Evolutionary conservation across 768 basidiomycete genomes (phyloP).

Genomic region (Hygrocybe punicea): DNA sequence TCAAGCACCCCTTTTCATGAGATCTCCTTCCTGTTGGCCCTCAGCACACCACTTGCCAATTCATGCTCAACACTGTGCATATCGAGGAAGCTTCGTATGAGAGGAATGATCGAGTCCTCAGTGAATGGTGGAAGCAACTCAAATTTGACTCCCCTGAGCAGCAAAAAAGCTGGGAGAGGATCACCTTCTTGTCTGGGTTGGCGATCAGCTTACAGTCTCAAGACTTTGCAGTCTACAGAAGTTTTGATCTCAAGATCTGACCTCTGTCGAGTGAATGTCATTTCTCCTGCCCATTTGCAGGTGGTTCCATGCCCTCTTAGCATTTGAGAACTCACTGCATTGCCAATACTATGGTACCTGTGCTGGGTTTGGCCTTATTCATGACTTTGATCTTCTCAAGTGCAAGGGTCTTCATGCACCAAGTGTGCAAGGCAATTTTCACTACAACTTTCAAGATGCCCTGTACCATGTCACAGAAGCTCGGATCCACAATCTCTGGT

Average conservation of each 20-base stretch:
- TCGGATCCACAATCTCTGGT: conserved; percentile 36
- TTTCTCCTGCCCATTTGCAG: conserved; percentile 34
- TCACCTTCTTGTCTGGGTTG: conserved; percentile 27
- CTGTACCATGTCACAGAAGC: conserved; percentile 37
- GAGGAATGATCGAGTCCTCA: conserved; percentile 31
- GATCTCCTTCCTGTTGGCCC: conserved; percentile 22
- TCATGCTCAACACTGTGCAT: conserved; percentile 33
- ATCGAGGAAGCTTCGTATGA: conserved; percentile 42
- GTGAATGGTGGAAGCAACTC: conserved; percentile 33
- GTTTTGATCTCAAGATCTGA: conserved; percentile 36
- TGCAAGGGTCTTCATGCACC: conserved; percentile 27
- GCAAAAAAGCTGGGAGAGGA: conserved; percentile 20
- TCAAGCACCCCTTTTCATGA: conserved; percentile 23
- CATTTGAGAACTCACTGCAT: conserved; percentile 39
- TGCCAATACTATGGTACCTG: conserved; percentile 40
- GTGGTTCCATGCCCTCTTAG: conserved; percentile 44
- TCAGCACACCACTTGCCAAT: conserved; percentile 32
- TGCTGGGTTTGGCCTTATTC: conserved; percentile 23
- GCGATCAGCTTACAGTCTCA: conserved; percentile 40
- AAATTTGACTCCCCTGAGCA: conserved; percentile 17
- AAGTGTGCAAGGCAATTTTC: conserved; percentile 31
- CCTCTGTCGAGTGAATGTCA: conserved; percentile 38
- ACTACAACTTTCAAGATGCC: conserved; percentile 36
- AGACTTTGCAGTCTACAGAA: conserved; percentile 37
- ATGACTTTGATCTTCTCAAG: conserved; percentile 31